A percentile compares a stretch with the other conserved stretches of the same genome.
phyloP scores from a whole-genome alignment of 345 rosid genomes.

The Populus simonii region DNA sequence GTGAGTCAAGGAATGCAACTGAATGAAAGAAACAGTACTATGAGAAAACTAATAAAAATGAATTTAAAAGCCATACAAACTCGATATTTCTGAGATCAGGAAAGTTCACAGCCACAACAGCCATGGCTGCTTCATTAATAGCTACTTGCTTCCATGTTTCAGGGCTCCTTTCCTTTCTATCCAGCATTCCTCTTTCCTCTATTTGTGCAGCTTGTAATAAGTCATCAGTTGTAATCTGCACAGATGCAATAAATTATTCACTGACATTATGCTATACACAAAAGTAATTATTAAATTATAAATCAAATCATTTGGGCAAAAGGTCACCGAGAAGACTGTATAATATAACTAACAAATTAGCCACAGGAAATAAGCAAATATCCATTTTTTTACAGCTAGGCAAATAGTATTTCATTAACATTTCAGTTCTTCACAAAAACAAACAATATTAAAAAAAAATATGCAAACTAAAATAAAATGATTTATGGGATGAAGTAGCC shows the following conservation, averaged over 20 bases:
- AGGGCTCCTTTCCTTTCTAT: conserved; percentile 72
- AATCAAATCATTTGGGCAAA: not conserved
- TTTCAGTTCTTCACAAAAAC: not conserved
- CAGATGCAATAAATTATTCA: conserved; percentile 6
- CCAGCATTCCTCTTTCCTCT: conserved; percentile 93
- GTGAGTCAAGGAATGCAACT: not conserved
- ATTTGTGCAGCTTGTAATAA: conserved; percentile 93
- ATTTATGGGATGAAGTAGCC: not conserved
- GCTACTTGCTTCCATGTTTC: conserved; percentile 88
- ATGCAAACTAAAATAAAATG: too few species aligned
- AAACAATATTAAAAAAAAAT: not conserved
- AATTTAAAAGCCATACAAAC: conserved; percentile 54
- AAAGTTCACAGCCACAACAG: conserved; percentile 87
- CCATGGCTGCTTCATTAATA: conserved; percentile 91
- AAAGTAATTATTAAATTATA: not conserved
- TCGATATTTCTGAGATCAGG: conserved; percentile 85
- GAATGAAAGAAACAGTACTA: not conserved
- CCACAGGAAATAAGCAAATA: not conserved
- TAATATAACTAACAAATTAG: not conserved
- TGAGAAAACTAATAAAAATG: not conserved
- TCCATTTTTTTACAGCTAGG: not conserved
- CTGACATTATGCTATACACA: not conserved
- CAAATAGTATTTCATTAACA: not conserved
- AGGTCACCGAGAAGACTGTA: not conserved
- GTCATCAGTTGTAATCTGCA: conserved; percentile 93